Conservation (phyloP, 2,329 filamentous ascomycete genomes). For the Xylaria sp. region DNA sequence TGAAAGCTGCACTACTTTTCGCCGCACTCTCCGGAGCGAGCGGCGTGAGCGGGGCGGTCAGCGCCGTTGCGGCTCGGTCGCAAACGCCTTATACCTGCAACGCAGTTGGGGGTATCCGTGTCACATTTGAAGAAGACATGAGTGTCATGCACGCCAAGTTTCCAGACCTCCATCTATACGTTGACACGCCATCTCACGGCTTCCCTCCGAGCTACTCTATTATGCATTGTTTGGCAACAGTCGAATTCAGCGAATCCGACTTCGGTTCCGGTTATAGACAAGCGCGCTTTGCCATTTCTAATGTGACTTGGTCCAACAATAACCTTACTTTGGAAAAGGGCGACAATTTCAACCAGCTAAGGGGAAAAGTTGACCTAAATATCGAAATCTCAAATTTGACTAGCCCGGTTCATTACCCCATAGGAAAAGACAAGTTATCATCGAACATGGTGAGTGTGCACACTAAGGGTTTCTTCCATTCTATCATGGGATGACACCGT, state of each 20-base stretch:
- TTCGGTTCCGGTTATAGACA: constrained; percentile 25
- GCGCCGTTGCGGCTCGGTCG: constrained; percentile 27
- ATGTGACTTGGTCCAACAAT: constrained; percentile 29
- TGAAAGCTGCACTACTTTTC: constrained; percentile 18
- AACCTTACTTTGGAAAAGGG: constrained; percentile 31
- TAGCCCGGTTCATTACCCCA: constrained; percentile 30
- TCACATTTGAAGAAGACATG: constrained; percentile 30
- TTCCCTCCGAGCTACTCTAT: constrained; percentile 30
- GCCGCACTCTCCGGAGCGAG: constrained; percentile 19
- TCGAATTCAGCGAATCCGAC: constrained; percentile 27
- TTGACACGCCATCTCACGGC: constrained; percentile 33
- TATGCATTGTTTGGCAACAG: constrained; percentile 21
- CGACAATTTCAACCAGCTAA: constrained; percentile 28
- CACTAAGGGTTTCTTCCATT: not conserved
- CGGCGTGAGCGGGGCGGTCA: constrained; percentile 14
- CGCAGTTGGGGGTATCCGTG: constrained; percentile 23
- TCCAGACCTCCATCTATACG: constrained; percentile 27
- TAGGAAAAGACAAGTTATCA: constrained; percentile 28
- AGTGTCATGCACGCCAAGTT: constrained; percentile 29
- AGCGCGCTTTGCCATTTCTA: constrained; percentile 30
- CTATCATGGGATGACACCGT: not conserved
- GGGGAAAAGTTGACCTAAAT: constrained; percentile 23
- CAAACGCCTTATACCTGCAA: constrained; percentile 30
- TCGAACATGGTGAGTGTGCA: constrained; percentile 25
- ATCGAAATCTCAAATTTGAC: constrained; percentile 29